phyloP scores from a whole-genome alignment of 257 asterid species.

The Nicotiana otophora region DNA sequence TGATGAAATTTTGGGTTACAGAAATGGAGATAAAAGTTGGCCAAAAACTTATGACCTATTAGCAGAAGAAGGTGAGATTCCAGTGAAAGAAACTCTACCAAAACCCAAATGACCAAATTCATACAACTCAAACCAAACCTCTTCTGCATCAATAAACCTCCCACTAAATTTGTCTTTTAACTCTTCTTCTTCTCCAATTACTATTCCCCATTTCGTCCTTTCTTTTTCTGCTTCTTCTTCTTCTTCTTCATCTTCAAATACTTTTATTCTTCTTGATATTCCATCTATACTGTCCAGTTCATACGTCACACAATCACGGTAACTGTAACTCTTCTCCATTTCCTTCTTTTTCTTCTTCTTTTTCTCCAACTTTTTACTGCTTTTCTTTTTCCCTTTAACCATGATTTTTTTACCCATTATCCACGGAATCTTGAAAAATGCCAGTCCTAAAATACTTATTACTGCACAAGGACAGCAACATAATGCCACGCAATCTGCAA shows the following conservation, averaged over 20 bases:
- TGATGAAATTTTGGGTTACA: too few relatives aligned
- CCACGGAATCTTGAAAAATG: conserved; percentile 75
- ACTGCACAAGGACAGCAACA: conserved; percentile 96
- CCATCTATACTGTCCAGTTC: conserved; percentile 27
- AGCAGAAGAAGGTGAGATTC: conserved; percentile 25
- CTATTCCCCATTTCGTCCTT: conserved; percentile 13
- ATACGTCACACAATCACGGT: conserved; percentile 22
- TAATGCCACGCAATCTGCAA: conserved; percentile 94
- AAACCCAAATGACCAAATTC: conserved; percentile 75
- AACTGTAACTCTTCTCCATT: conserved; percentile 14
- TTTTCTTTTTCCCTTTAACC: conserved; percentile 23
- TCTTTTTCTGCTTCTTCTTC: background rate
- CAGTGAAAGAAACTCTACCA: conserved; percentile 90
- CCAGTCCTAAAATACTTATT: conserved; percentile 55
- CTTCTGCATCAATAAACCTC: conserved; percentile 44
- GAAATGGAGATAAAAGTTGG: too few relatives aligned
- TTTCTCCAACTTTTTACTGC: conserved; percentile 23
- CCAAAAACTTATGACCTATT: too few relatives aligned
- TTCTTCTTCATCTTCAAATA: conserved; percentile 10
- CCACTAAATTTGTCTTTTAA: conserved; percentile 29
- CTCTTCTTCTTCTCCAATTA: conserved; percentile 28
- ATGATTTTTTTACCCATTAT: conserved; percentile 61
- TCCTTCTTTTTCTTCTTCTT: conserved; percentile 10
- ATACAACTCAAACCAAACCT: conserved; percentile 56
- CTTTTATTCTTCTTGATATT: conserved; percentile 7